A percentile compares a stretch with the other conserved stretches of the same genome.
Evolutionary conservation across 805 yeast species (phyloP).

Genomic region (Hanseniaspora taiwanica): DNA sequence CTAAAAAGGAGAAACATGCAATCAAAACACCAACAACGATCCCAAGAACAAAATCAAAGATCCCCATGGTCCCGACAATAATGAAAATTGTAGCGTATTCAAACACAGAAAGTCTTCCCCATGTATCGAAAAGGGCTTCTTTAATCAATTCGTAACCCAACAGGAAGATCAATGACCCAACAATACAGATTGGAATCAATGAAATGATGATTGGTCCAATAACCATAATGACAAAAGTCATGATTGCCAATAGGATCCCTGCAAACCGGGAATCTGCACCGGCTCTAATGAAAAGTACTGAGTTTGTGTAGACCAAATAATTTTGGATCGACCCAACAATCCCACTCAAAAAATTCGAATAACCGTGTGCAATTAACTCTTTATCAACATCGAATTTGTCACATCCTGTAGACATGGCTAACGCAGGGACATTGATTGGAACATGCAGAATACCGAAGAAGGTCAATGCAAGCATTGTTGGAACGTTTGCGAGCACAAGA

Average conservation of each 20-base stretch:
- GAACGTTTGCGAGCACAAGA: constrained; percentile 53
- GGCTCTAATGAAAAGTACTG: constrained; percentile 80
- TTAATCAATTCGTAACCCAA: constrained; percentile 81
- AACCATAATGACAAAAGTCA: constrained; percentile 69
- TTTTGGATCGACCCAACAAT: constrained; percentile 80
- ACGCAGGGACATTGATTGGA: constrained; percentile 94
- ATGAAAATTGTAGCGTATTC: constrained; percentile 77
- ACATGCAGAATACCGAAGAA: constrained; percentile 94
- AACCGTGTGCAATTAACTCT: constrained; percentile 90
- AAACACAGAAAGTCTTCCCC: constrained; percentile 56
- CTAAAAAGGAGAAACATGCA: constrained; percentile 92
- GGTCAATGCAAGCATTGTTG: constrained; percentile 90
- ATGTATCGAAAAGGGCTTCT: constrained; percentile 78
- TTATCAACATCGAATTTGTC: constrained; percentile 78
- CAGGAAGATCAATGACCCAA: constrained; percentile 80
- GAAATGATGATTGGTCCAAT: constrained; percentile 91
- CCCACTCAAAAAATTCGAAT: constrained; percentile 79
- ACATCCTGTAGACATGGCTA: constrained; percentile 81
- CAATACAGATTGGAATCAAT: constrained; percentile 89
- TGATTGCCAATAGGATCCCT: constrained; percentile 76
- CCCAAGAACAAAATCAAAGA: constrained; percentile 89
- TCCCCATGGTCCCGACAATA: constrained; percentile 91
- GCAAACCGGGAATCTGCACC: constrained; percentile 88
- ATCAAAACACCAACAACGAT: constrained; percentile 79
- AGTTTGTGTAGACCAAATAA: constrained; percentile 88